Evolutionary conservation across 148 eudicot species (phyloP).

Genomic region (Rhododendron ovatum): DNA sequence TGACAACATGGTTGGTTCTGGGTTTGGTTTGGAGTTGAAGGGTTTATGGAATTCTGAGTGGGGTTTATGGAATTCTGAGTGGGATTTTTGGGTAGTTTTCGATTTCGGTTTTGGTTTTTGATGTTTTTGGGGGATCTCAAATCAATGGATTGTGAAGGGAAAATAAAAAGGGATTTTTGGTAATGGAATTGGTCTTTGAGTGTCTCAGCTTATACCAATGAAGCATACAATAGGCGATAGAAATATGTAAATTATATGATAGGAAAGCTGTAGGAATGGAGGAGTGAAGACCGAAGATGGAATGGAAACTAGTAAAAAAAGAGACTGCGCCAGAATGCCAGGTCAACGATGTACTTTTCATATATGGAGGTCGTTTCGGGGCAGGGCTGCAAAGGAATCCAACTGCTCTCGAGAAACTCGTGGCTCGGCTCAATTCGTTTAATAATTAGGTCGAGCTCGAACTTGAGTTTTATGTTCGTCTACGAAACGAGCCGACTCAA

Average conservation of each 20-base stretch:
- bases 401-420: too few relatives aligned
- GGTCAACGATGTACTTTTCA: neutral
- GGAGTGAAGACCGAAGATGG: neutral
- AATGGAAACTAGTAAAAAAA: too few relatives aligned
- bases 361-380: neutral
- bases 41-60: neutral
- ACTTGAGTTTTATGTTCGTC: neutral
- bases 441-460: neutral
- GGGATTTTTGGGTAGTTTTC: neutral
- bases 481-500: neutral
- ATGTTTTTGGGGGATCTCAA: neutral
- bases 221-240: too few relatives aligned
- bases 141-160: neutral
- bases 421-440: neutral
- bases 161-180: neutral
- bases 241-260: too few relatives aligned
- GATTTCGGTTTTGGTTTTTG: neutral
- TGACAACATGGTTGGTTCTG: neutral
- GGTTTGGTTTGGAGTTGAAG: neutral
- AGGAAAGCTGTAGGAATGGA: neutral
- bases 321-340: neutral
- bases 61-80: neutral
- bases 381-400: neutral
- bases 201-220: neutral
- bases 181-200: neutral